Evolutionary conservation across 2,329 filamentous ascomycete genomes (phyloP), one percentile per base, ranked within the genome.

Genomic region (Alternaria postmessia): DNA sequence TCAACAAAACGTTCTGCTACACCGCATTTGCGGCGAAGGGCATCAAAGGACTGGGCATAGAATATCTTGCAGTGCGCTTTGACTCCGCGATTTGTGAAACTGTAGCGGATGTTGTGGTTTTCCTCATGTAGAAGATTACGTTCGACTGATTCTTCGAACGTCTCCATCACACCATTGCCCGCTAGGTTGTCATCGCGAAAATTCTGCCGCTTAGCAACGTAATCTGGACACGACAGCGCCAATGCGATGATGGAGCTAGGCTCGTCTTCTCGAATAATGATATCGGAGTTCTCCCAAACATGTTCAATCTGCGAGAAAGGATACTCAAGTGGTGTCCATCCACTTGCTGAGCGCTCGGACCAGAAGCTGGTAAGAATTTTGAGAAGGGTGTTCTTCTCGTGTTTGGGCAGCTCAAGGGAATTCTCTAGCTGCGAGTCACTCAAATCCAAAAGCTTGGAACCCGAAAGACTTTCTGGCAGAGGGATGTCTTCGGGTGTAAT

Each of bases 41-140:
- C 95, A 79, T 99, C 95, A 70, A 99, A 99, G 65, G 97, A 95
- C 77, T 98, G 95, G 0, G 95, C 95, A 72, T 96, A 99, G 79
- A 99, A 98, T 47, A 99, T 95, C 80, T 99, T 99, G 83, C 96
- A 98, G 51, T 94, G 90, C 87, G 97, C 96, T 71, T 91, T 92
- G 3, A 96, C 94, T n/a, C 91, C 89, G 0, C 94, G 93, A 75
- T 97, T 94, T 28, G 90, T 90, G 79, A 98, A 99, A 61, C 96
- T 93, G 75, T 97, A 99, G 75, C 96, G 96, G 67, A 97, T 88
- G 78, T 99, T 95, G 1, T 93, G 97, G 38, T 94, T 94, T 0
- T 92, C 96, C 30, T 90, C 87, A 64, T 93, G 88, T 32, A 97
- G 84, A 26, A 99, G 83, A 38, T 93, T 95, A 65, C 91, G 90